Evolutionary conservation across 2,329 filamentous ascomycete species (phyloP), one percentile per base, ranked within the genome.

Genomic region (Phyllosticta citribraziliensis): DNA sequence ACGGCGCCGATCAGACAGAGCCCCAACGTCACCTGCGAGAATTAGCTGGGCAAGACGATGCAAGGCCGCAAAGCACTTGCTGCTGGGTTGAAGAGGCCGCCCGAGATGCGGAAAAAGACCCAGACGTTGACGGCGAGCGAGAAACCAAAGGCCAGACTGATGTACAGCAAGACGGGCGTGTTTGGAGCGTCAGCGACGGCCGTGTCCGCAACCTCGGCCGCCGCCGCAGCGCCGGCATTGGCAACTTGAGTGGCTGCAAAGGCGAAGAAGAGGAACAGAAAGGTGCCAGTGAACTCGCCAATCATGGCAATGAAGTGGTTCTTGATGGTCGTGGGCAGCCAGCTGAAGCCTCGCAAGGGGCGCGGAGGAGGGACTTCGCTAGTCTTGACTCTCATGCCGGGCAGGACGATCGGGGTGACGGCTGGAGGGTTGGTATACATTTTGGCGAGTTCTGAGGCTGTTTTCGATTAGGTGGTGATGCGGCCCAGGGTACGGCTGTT

Each of bases 1-100:
- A 80, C 67, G 6, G 76, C 78, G 57, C 79, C 79, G 57, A 79
- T 74, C 56, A 81, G 65, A 30, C 72, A 74, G 67, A 81, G 69
- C n/a, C 75, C 78, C 22, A 81, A 66, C 0, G 78, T 78, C 25
- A 80, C 78, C 69, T 75, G 47, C 22, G 6, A 30, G 25, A 25
- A 12, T 3, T 2, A 53, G 61, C 52, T 61, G 54, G 14, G 19
- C 14, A 30, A 30, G 20, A 56, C 5, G 33, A 14, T 3, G 30
- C 50, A 47, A 30, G 25, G 40, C 30, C 20, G 14, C 11, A 17
- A 40, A 14, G 9, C 11, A 64, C 68, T 65, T 58, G 70, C 70
- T 5, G 69, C 70, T 25, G 70, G 70, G 56, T 72, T 72, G 67
- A 72, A 71, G 10, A 71, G 58, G 55, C 74, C 74, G 55, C 75